Evolutionary conservation across 345 rosid genomes (phyloP).

Genomic region (Adansonia digitata): DNA sequence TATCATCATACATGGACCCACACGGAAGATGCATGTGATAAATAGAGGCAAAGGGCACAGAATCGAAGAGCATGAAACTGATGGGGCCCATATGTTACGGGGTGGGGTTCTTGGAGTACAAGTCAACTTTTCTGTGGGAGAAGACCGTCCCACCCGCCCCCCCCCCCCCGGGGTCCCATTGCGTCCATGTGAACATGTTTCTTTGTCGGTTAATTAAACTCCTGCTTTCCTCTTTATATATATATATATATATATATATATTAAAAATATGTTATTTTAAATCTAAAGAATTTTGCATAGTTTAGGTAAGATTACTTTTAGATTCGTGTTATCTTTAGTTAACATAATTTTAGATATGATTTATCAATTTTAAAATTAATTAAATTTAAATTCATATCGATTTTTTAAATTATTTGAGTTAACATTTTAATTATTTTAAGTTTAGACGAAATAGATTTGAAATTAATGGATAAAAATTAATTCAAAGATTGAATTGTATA

Average conservation of each 20-base stretch:
- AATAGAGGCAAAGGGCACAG: neutral
- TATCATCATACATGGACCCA: neutral
- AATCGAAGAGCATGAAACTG: neutral
- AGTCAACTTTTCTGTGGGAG: slow-evolving; percentile 21
- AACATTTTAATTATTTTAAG: no score
- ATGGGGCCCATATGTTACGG: slow-evolving; percentile 24
- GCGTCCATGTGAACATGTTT: slow-evolving; percentile 28
- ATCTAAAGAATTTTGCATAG: neutral
- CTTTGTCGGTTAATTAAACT: slow-evolving; percentile 19
- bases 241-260: neutral
- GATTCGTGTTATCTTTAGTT: no score
- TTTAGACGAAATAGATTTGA: no score
- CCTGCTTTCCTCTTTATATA: neutral
- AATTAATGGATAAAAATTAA: no score
- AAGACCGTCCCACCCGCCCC: neutral
- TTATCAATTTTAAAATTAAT: no score
- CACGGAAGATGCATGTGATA: neutral
- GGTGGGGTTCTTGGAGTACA: neutral
- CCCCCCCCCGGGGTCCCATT: slow-evolving; percentile 14
- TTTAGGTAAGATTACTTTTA: no score
- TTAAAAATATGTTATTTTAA: neutral
- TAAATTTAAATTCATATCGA: no score
- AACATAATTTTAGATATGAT: no score
- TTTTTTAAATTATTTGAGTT: no score
- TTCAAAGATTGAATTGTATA: no score